phyloP scores from a whole-genome alignment of 352 stramenopile genomes.

The Pythium pyrilobum region DNA sequence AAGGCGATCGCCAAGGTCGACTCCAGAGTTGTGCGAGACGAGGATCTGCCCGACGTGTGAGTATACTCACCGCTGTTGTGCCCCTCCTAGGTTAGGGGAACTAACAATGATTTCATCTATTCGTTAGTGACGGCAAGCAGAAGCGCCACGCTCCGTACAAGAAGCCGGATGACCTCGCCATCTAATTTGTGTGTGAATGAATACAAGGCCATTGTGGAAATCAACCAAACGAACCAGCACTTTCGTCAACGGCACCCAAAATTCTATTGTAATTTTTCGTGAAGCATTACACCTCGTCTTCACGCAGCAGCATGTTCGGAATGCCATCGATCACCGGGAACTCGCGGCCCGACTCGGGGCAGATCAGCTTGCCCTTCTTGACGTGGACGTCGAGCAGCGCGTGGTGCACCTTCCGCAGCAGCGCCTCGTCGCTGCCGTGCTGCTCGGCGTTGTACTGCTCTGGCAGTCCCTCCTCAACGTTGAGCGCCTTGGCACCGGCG shows the following conservation, averaged over 20 bases:
- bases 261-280: background rate
- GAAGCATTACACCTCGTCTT: slow-evolving; percentile 78
- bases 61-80: background rate
- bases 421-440: slow-evolving; percentile 50
- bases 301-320: slow-evolving; percentile 95
- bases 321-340: slow-evolving; percentile 97
- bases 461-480: slow-evolving; percentile 67
- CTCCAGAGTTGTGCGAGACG: slow-evolving; percentile 27
- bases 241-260: too few relatives aligned
- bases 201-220: slow-evolving; percentile 1
- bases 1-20: slow-evolving; percentile 72
- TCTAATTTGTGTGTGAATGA: slow-evolving; percentile 21
- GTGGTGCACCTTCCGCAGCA: slow-evolving; percentile 85
- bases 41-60: slow-evolving; percentile 13
- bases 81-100: too few relatives aligned
- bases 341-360: slow-evolving; percentile 93
- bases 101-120: background rate
- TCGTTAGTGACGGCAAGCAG: slow-evolving; percentile 26
- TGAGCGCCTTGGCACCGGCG: slow-evolving; percentile 64
- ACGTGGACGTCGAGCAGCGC: slow-evolving; percentile 94
- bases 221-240: too few relatives aligned
- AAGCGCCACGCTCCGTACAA: slow-evolving; percentile 36
- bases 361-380: slow-evolving; percentile 94
- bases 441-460: slow-evolving; percentile 35
- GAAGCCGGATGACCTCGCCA: slow-evolving; percentile 58